Base-by-base conservation (phyloP, 352 stramenopile species). In the Globisporangium cystogenes region DNA sequence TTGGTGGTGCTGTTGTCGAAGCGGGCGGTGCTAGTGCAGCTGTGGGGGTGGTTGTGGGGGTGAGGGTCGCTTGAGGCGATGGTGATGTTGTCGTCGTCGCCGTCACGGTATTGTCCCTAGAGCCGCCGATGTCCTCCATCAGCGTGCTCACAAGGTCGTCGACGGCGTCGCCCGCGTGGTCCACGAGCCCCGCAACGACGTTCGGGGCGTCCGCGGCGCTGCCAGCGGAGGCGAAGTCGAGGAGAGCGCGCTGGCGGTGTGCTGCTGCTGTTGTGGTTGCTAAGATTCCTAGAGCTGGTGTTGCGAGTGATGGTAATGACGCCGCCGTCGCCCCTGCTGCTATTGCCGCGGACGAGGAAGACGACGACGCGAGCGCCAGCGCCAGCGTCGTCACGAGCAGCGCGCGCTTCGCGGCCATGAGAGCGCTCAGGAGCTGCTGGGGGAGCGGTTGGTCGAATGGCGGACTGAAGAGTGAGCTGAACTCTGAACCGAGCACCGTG, bases 151-250 rank as follows among this genome's bases (percentile, higher is more conserved):
- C 14, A 10, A 31, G 7, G n/a, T 43, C 29, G 27, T 42, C 48
- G 18, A 55, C 27, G 5, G 29, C 20, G 1, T 55, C 47, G 8
- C 39, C 37, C 8, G 48, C 46, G 27, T 45, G 36, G 37, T 29
- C 20, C 37, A 36, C 39, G 29, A 49, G 37, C 5, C 51, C 51
- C 3, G 51, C 45, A 42, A 57, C 51, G 20, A 57, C 51, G n/a
- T 21, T 27, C 18, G 41, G n/a, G 14, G 33, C 31, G 47, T 57
- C 51, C 10, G 29, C 29, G 18, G 18, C 35, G 5, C 20, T 21
- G 7, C 15, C 33, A 6, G 46, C 31, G 10, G 26, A 29, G 15
- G 33, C 23, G 31, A 60, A 60, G 16, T 55, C 24, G 10, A 60
- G 33, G 11, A 60, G 47, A 20, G 41, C 29, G 3, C 54, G 46